Conservation (phyloP, 2,329 filamentous ascomycete genomes). For the Aspergillus sp. region DNA sequence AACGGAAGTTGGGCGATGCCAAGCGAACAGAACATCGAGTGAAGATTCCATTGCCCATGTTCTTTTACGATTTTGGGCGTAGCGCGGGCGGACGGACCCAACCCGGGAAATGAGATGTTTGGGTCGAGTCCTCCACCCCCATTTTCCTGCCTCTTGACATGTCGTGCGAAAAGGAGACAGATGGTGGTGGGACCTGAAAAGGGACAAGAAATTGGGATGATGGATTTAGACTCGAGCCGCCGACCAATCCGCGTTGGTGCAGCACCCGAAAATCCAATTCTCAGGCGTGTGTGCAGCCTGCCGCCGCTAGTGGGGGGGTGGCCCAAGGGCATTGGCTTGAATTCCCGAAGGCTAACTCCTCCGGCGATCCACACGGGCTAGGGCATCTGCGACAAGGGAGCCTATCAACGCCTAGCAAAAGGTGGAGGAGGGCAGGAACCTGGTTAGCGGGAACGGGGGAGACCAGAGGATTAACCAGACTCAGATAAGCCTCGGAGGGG, state of each 20-base stretch:
- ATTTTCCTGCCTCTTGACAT: neutral
- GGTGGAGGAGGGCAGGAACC: neutral
- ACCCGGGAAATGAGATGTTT: neutral
- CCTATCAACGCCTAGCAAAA: no score
- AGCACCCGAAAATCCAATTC: neutral
- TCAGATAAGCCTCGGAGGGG: neutral
- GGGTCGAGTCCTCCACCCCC: neutral
- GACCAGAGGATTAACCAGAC: neutral
- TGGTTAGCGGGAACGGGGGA: neutral
- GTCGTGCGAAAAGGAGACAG: neutral
- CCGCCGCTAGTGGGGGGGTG: slow-evolving; percentile 2
- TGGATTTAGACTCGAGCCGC: no score
- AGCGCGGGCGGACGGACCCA: neutral
- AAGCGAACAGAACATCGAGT: slow-evolving; percentile 8
- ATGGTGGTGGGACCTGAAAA: neutral
- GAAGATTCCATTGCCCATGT: slow-evolving; percentile 6
- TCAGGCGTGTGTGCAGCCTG: neutral
- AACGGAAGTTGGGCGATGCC: slow-evolving; percentile 2
- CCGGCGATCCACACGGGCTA: slow-evolving; percentile 5
- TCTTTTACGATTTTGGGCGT: neutral
- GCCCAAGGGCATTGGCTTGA: neutral
- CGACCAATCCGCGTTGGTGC: neutral
- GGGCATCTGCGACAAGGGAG: neutral
- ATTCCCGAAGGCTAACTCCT: slow-evolving; percentile 3
- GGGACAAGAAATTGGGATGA: neutral